Percentiles rank a stretch among this genome's conserved stretches.
Conservation (phyloP, 257 asterid species). For the Ajuga chamaepitys region DNA sequence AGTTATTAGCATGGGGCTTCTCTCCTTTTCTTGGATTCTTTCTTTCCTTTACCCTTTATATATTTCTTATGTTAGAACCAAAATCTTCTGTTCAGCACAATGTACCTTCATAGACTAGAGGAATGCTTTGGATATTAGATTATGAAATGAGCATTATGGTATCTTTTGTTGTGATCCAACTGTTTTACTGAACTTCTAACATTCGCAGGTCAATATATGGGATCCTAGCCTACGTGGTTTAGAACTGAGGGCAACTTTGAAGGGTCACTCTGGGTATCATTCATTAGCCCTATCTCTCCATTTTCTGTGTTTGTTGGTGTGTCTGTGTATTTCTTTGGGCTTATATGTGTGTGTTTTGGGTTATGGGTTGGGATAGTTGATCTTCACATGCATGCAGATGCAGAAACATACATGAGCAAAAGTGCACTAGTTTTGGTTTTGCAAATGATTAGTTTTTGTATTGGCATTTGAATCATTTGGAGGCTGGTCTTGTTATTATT, state of each 20-base stretch:
- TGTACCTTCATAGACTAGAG: neutral
- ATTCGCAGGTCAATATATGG: conserved; percentile 81
- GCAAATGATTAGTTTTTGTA: neutral
- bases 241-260: conserved; percentile 81
- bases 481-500: conserved; percentile 6
- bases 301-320: neutral
- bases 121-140: neutral
- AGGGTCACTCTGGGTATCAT: conserved; percentile 76
- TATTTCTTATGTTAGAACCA: conserved; percentile 5
- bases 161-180: neutral
- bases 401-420: neutral
- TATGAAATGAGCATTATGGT: neutral
- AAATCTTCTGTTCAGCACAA: conserved; percentile 10
- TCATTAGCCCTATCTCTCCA: conserved; percentile 1
- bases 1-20: conserved; percentile 5
- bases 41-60: neutral
- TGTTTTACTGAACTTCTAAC: neutral
- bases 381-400: neutral
- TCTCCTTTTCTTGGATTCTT: neutral
- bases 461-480: conserved; percentile 5
- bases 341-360: neutral
- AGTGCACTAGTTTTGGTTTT: neutral
- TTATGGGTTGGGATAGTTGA: conserved; percentile 4
- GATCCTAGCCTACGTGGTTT: conserved; percentile 89
- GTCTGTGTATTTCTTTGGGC: neutral